Evolutionary conservation across 768 basidiomycete genomes (phyloP).

Genomic region (Mycena indigotica): DNA sequence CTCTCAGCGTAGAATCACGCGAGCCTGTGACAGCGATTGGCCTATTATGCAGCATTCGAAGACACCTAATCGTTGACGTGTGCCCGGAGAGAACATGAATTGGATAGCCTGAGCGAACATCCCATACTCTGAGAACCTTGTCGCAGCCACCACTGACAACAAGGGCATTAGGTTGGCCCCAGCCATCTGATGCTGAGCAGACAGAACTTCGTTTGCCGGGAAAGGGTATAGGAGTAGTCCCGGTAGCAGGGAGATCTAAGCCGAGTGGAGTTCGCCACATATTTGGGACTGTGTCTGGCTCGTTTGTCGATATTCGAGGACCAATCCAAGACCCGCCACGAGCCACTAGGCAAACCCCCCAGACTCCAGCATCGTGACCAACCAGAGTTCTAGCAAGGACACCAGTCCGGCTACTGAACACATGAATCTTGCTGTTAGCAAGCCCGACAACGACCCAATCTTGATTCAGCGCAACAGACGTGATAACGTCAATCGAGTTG

Average conservation of each 20-base stretch:
- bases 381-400: constrained; percentile 73
- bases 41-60: constrained; percentile 82
- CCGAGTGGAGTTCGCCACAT: constrained; percentile 55
- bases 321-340: constrained; percentile 53
- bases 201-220: constrained; percentile 49
- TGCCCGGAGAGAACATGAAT: constrained; percentile 83
- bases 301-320: constrained; percentile 1
- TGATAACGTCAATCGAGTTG: constrained; percentile 70
- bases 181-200: constrained; percentile 76
- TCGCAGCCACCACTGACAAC: constrained; percentile 95
- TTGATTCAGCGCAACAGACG: constrained; percentile 80
- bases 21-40: constrained; percentile 91
- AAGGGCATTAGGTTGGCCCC: constrained; percentile 83
- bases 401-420: constrained; percentile 82
- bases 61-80: constrained; percentile 86
- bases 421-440: constrained; percentile 80
- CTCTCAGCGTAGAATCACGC: constrained; percentile 80
- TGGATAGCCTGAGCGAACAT: constrained; percentile 84
- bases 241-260: constrained; percentile 30
- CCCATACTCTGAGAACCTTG: constrained; percentile 90
- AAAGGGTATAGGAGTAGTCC: constrained; percentile 16
- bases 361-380: constrained; percentile 90
- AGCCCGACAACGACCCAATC: constrained; percentile 89
- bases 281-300: constrained; percentile 30
- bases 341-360: constrained; percentile 82